Base-by-base conservation (phyloP, 805 yeast species). In the Jamesozyma spencerorum region DNA sequence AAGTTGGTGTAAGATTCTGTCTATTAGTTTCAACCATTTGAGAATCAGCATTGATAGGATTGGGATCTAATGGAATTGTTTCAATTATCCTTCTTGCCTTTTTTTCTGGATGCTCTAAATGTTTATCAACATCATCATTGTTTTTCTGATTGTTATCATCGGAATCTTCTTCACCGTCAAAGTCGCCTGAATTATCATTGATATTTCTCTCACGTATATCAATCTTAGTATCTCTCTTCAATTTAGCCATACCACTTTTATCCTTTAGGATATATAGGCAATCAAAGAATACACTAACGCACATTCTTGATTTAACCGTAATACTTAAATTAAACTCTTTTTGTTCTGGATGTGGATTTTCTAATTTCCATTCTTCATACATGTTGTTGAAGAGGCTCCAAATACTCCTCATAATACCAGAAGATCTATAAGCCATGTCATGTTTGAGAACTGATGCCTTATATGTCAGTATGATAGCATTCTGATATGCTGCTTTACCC, bases 231-330 rank as follows among this genome's bases (percentile, higher is more conserved):
- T 42, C 72, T 62, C 62, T 49, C 30, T 64, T 74, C 37, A 77
- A 68, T 47, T 79, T 79, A 39, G 82, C 77, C 82, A 87, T 83
- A 12, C 96, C 96, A 45, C 86, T 85, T 58, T 85, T 82, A 49
- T 85, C 90, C 50, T 95, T 68, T 53, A 92, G 65, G 3, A 85
- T 72, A 77, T 88, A 84, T 37, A 90, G 65, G 51, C 90, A 81
- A 62, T 92, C 98, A 60, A 90, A 92, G 51, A 90, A 86, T 2
- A 88, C 86, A 43, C 92, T 81, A 0, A 95, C 96, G 7, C 94
- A 75, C 94, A 86, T 82, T 50, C 98, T 73, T 4, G 94, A 81
- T 37, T 84, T 70, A 13, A 88, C 80, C 2, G 72, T 72, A 3
- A 84, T 77, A 8, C 56, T 59, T 38, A 68, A 43, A 42, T 67